These are phyloP conservation scores for Triticum turgidum DNA, from an alignment of 176 grass and related monocot species.

Conservation along the genomic window DNA sequence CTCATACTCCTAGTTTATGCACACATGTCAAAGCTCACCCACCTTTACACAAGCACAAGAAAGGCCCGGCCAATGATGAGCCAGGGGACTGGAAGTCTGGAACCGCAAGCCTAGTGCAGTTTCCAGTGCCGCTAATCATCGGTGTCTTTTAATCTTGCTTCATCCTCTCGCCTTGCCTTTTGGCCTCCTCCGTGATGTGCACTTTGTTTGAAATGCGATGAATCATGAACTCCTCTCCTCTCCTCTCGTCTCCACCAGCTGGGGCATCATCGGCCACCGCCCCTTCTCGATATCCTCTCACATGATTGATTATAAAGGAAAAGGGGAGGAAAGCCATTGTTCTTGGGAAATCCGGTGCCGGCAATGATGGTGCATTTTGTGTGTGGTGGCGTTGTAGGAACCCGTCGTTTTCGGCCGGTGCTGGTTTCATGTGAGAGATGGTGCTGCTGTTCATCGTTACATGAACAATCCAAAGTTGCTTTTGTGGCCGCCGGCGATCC, in stretches of 20 bases:
- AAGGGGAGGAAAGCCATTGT: background rate
- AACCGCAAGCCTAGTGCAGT: slow-evolving; percentile 18
- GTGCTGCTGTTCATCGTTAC: too few relatives aligned
- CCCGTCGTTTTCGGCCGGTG: slow-evolving; percentile 21
- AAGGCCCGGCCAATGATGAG: slow-evolving; percentile 32
- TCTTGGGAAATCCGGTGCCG: background rate
- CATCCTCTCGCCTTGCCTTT: background rate
- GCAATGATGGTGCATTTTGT: background rate
- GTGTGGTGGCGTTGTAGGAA: background rate
- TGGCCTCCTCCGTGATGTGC: background rate
- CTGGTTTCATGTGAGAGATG: background rate
- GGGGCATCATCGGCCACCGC: background rate
- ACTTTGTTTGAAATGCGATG: background rate
- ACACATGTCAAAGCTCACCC: slow-evolving; percentile 8
- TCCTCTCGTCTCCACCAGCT: background rate
- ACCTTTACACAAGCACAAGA: slow-evolving; percentile 37
- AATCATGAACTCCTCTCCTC: background rate
- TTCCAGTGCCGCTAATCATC: slow-evolving; percentile 26
- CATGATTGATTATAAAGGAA: background rate
- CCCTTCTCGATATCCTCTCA: background rate
- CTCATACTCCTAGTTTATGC: background rate
- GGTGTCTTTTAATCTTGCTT: slow-evolving; percentile 28
- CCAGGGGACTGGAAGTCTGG: background rate
- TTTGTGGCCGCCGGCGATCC: too few relatives aligned
- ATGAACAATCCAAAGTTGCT: too few relatives aligned